phyloP scores from a whole-genome alignment of 208 protist genomes.

The Crithidia sp. region DNA sequence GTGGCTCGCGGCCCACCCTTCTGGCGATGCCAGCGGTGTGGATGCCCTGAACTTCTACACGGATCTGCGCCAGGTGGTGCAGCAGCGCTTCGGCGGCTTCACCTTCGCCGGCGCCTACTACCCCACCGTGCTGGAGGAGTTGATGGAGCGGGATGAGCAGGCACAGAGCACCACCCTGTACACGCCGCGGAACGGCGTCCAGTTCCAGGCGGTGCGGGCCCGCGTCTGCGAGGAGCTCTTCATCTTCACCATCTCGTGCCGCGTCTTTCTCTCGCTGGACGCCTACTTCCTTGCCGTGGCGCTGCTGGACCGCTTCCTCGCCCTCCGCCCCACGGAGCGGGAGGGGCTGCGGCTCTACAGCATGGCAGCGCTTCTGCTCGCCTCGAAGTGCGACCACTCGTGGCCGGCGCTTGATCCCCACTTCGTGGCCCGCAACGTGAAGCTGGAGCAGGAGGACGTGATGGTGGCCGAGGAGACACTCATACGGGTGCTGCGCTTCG shows the following conservation, averaged over 20 bases:
- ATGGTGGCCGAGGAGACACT: slow-evolving; percentile 56
- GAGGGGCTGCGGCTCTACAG: slow-evolving; percentile 59
- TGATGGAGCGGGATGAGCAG: slow-evolving; percentile 71
- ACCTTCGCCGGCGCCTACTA: slow-evolving; percentile 57
- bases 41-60: slow-evolving; percentile 26
- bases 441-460: slow-evolving; percentile 80
- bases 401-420: slow-evolving; percentile 92
- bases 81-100: slow-evolving; percentile 27
- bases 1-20: slow-evolving; percentile 10
- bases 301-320: slow-evolving; percentile 86
- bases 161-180: slow-evolving; percentile 24
- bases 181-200: slow-evolving; percentile 18
- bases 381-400: slow-evolving; percentile 98
- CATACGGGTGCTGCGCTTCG: slow-evolving; percentile 48
- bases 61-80: slow-evolving; percentile 32
- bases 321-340: slow-evolving; percentile 49
- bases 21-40: slow-evolving; percentile 1
- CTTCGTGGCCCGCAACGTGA: slow-evolving; percentile 81
- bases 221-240: slow-evolving; percentile 54
- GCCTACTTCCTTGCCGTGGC: slow-evolving; percentile 83
- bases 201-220: slow-evolving; percentile 31
- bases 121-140: slow-evolving; percentile 53
- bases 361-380: slow-evolving; percentile 94
- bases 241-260: slow-evolving; percentile 35
- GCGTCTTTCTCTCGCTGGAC: slow-evolving; percentile 53